phyloP scores from a whole-genome alignment of 306 rosid genomes.

The Lathyrus aphaca region DNA sequence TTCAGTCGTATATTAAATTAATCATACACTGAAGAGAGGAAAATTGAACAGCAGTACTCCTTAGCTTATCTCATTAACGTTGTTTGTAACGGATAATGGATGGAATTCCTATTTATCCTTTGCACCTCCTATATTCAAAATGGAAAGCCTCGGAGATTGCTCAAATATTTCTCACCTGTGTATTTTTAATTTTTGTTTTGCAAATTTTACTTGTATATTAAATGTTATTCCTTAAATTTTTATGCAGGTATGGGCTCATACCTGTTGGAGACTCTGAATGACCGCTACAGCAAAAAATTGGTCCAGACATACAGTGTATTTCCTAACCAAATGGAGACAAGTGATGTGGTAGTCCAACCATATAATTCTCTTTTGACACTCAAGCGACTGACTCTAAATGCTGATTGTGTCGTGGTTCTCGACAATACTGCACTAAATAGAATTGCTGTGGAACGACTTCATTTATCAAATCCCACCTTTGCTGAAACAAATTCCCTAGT shows the following conservation, averaged over 20 bases:
- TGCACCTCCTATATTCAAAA: conserved; percentile 7
- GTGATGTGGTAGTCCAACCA: conserved; percentile 99
- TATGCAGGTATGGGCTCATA: conserved; percentile 94
- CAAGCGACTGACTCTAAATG: conserved; percentile 91
- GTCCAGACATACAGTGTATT: conserved; percentile 98
- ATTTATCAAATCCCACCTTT: conserved; percentile 94
- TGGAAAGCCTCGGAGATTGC: conserved; percentile 28
- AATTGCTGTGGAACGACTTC: conserved; percentile 98
- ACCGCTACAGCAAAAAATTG: conserved; percentile 97
- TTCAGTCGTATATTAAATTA: background rate
- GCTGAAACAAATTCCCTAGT: conserved; percentile 96
- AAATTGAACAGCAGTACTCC: conserved; percentile 17
- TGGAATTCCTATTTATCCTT: conserved; percentile 15
- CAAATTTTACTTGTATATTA: background rate
- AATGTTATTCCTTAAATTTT: conserved; percentile 19
- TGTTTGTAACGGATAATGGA: conserved; percentile 6
- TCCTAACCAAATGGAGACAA: conserved; percentile 99
- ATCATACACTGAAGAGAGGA: conserved; percentile 19
- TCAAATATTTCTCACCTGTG: conserved; percentile 23
- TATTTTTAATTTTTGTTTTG: background rate
- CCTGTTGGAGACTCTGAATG: conserved; percentile 92
- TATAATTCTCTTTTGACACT: conserved; percentile 97
- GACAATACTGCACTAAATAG: conserved; percentile 96
- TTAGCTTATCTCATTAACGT: background rate
- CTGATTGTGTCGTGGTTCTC: conserved; percentile 99